Evolutionary conservation across 768 basidiomycete genomes (phyloP).

Genomic region (Dioszegia hungarica): DNA sequence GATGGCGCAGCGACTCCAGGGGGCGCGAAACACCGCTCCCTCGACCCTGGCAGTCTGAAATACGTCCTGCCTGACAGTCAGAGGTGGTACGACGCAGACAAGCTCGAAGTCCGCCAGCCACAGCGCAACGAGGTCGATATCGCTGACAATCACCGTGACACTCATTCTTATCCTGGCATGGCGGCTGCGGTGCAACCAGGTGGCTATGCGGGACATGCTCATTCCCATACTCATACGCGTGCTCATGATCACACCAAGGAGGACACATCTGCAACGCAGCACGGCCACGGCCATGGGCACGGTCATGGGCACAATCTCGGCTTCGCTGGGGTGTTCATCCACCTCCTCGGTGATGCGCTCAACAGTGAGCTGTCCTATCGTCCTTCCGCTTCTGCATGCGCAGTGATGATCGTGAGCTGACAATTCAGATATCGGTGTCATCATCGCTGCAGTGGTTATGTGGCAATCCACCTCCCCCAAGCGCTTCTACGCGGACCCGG

Average conservation of each 20-base stretch:
- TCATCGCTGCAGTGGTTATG: conserved; percentile 55
- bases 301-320: conserved; percentile 50
- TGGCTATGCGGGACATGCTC: neutral
- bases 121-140: neutral
- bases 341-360: conserved; percentile 57
- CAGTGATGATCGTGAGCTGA: no score
- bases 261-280: neutral
- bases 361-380: conserved; percentile 53
- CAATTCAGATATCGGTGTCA: conserved; percentile 56
- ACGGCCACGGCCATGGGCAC: neutral
- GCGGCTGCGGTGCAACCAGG: neutral
- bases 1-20: no score
- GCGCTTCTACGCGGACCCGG: conserved; percentile 58
- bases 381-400: neutral
- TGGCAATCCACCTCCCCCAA: conserved; percentile 54
- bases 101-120: neutral
- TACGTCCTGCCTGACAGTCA: conserved; percentile 6
- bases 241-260: neutral
- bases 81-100: neutral
- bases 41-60: conserved; percentile 4
- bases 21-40: neutral
- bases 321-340: conserved; percentile 55
- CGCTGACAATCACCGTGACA: neutral
- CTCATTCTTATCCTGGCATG: no score
- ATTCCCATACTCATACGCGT: neutral